Base-by-base conservation (phyloP, 352 stramenopile species). In the Lagenidium giganteum region DNA sequence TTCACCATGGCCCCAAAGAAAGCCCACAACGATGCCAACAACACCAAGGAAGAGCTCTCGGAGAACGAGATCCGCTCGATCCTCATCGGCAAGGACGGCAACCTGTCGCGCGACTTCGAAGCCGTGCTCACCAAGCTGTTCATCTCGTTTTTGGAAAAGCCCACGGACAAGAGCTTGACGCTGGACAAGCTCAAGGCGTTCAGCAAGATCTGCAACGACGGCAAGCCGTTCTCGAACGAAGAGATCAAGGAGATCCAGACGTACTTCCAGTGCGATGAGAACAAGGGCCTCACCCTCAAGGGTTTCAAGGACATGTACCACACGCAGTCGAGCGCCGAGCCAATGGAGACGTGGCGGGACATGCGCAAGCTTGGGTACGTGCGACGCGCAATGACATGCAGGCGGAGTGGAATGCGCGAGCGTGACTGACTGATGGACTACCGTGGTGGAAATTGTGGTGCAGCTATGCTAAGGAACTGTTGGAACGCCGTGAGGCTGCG, bases 241-340 rank as follows among this genome's bases (percentile, higher is more conserved):
- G 82, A 94, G 64, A 90, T 94, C 65, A 88, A 91, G 66, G 82
- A 94, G 66, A 94, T 94, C 62, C 80, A 94, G 74, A 92, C 78
- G 30, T 94, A 94, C 65, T 94, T 94, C 62, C 77, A 94, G 63
- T 94, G 82, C 60, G 80, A 94, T 51, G 82, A 94, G 63, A 93
- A 93, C 67, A 90, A 91, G 70, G 79, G 79, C 13, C 64, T 93
- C 52, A 93, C 82, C 54, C 72, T 91, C 39, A 88, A 88, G 67
- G 82, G 82, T 31, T 94, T 92, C 60, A 92, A 91, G 66, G 82
- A 94, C 54, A 94, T 94, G 79, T 94, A 94, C 75, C 82, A 92
- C 65, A 94, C 82, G 57, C 82, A 94, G 62, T 92, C 82, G 47
- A 93, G 82, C 56, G 80, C 80, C 26, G 82, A 94, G 64, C 77